A percentile compares a stretch with the other conserved stretches of the same genome.
phyloP scores from a whole-genome alignment of 1,139 yeast genomes.

The Geotrichum histeridarum region DNA sequence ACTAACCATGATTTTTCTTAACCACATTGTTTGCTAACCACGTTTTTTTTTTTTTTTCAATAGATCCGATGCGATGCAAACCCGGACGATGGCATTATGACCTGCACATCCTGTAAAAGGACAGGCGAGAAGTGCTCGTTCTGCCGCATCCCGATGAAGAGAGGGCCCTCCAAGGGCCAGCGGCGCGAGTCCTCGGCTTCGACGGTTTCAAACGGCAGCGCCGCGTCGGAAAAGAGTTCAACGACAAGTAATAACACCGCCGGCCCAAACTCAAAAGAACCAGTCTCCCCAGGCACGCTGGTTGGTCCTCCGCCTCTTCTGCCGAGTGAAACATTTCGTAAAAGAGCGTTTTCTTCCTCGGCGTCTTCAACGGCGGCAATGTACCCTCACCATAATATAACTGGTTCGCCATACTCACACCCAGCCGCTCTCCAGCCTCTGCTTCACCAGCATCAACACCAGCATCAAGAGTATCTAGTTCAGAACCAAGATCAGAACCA shows the following conservation, averaged over 20 bases:
- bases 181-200: slow-evolving; percentile 20
- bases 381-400: background rate
- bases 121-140: slow-evolving; percentile 41
- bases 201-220: no score
- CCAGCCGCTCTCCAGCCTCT: background rate
- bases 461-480: background rate
- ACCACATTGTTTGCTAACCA: background rate
- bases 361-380: background rate
- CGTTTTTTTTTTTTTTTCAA: background rate
- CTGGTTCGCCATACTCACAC: background rate
- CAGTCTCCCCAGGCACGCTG: background rate
- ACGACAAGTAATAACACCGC: no score
- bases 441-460: background rate
- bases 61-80: slow-evolving; percentile 42
- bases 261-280: background rate
- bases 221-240: no score
- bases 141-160: slow-evolving; percentile 41
- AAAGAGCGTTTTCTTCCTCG: slow-evolving; percentile 8
- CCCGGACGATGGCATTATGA: slow-evolving; percentile 30
- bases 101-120: slow-evolving; percentile 39
- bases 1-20: background rate
- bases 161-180: slow-evolving; percentile 41
- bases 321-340: background rate
- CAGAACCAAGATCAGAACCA: background rate
- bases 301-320: background rate